phyloP scores from a whole-genome alignment of 768 basidiomycete species.

The Leccinum disarticulatum region DNA sequence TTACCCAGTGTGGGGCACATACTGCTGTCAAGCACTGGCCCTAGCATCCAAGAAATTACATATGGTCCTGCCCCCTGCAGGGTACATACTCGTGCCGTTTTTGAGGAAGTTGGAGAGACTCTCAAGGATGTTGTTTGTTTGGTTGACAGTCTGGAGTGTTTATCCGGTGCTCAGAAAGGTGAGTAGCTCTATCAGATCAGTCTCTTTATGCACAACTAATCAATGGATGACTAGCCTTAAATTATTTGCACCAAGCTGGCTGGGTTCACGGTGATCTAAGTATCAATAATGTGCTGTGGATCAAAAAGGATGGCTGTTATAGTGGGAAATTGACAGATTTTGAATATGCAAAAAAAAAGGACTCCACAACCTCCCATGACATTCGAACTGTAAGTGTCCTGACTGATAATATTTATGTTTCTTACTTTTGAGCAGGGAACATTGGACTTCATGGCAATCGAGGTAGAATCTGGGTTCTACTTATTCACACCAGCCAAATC shows the following conservation, averaged over 20 bases:
- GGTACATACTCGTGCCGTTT: neutral
- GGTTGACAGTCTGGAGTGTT: neutral
- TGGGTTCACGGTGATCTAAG: constrained; percentile 9
- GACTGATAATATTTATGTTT: too few species aligned
- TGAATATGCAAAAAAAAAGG: constrained; percentile 8
- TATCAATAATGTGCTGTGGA: neutral
- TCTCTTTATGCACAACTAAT: neutral
- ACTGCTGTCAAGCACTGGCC: too few species aligned
- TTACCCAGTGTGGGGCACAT: too few species aligned
- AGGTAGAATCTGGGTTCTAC: too few species aligned
- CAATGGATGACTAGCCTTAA: neutral
- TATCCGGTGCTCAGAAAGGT: neutral
- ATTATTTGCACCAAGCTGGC: constrained; percentile 2
- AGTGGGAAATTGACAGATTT: constrained; percentile 14
- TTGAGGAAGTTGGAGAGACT: neutral
- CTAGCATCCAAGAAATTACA: too few species aligned
- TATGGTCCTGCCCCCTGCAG: too few species aligned
- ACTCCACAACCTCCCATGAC: neutral
- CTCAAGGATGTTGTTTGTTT: neutral
- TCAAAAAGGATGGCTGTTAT: neutral
- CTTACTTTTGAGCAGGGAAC: too few species aligned
- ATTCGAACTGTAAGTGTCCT: neutral
- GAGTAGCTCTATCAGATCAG: neutral
- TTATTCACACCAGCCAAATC: too few species aligned
- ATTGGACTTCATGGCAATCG: too few species aligned